Evolutionary conservation across 805 yeast species (phyloP).

Genomic region (Wickerhamiella lipophila): DNA sequence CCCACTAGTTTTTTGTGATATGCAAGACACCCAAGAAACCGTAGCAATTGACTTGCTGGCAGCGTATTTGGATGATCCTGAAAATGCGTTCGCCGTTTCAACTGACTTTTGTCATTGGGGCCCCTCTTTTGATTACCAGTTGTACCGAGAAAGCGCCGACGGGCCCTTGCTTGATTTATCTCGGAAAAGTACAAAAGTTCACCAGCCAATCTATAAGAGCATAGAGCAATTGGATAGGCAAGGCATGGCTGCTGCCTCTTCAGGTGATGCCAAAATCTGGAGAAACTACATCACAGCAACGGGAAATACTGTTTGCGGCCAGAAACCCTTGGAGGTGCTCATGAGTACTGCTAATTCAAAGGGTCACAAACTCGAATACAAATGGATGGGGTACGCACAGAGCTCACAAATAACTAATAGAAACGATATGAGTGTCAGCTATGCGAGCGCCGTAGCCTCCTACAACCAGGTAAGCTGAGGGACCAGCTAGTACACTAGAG

Average conservation of each 20-base stretch:
- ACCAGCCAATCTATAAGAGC: slow-evolving; percentile 48
- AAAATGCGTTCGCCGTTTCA: slow-evolving; percentile 63
- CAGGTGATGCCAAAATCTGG: slow-evolving; percentile 51
- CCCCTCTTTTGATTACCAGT: slow-evolving; percentile 44
- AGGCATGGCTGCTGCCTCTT: slow-evolving; percentile 52
- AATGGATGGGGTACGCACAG: slow-evolving; percentile 75
- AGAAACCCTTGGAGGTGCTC: slow-evolving; percentile 61
- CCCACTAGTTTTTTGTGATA: slow-evolving; percentile 69
- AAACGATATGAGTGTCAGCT: slow-evolving; percentile 75
- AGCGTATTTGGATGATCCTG: slow-evolving; percentile 42
- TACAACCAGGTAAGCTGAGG: neutral
- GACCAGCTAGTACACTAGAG: no score
- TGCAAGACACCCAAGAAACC: slow-evolving; percentile 33
- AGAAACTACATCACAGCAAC: slow-evolving; percentile 52
- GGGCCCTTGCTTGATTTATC: slow-evolving; percentile 12
- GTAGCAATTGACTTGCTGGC: slow-evolving; percentile 33
- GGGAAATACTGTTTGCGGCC: slow-evolving; percentile 88
- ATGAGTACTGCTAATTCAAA: slow-evolving; percentile 39
- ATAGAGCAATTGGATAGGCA: slow-evolving; percentile 59
- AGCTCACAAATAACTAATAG: slow-evolving; percentile 41
- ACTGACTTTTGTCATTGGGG: slow-evolving; percentile 98
- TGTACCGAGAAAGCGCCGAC: slow-evolving; percentile 31
- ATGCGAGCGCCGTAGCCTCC: slow-evolving; percentile 58
- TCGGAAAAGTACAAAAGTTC: slow-evolving; percentile 4
- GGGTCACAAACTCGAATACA: slow-evolving; percentile 30